A percentile compares a stretch with the other conserved stretches of the same genome.
Conservation (phyloP, 2,329 filamentous ascomycete species). For the Neocatenulostroma microsporum region DNA sequence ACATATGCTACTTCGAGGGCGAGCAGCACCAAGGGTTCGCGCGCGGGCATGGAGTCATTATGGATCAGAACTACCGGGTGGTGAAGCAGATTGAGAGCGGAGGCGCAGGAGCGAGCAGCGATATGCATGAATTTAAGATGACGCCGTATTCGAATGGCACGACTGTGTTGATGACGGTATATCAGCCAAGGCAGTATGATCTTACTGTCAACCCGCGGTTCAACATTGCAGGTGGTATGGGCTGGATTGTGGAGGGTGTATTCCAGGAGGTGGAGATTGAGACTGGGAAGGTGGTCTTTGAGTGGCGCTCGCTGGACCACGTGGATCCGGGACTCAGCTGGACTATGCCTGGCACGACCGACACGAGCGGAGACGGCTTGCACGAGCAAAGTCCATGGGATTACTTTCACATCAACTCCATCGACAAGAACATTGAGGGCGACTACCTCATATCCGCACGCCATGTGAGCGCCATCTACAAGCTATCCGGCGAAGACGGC, state of each 20-base stretch:
- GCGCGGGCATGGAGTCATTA: slow-evolving; percentile 45
- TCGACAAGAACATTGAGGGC: slow-evolving; percentile 43
- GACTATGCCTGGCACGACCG: slow-evolving; percentile 37
- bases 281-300: slow-evolving; percentile 50
- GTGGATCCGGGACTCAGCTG: slow-evolving; percentile 44
- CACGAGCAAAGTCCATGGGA: slow-evolving; percentile 44
- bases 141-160: slow-evolving; percentile 37
- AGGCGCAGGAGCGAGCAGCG: slow-evolving; percentile 36
- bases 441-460: slow-evolving; percentile 45
- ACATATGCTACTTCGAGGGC: slow-evolving; percentile 48
- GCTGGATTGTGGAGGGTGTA: slow-evolving; percentile 46
- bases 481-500: slow-evolving; percentile 40
- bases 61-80: slow-evolving; percentile 44
- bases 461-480: slow-evolving; percentile 41
- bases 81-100: slow-evolving; percentile 40
- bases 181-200: slow-evolving; percentile 37
- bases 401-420: slow-evolving; percentile 49
- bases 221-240: slow-evolving; percentile 36
- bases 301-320: slow-evolving; percentile 53
- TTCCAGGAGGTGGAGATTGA: slow-evolving; percentile 50
- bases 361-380: slow-evolving; percentile 41
- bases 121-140: slow-evolving; percentile 48
- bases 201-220: slow-evolving; percentile 35
- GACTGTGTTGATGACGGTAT: slow-evolving; percentile 32
- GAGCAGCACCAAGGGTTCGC: slow-evolving; percentile 46